Conservation (phyloP, 75 land plant species). For the Cryptomeria japonica region DNA sequence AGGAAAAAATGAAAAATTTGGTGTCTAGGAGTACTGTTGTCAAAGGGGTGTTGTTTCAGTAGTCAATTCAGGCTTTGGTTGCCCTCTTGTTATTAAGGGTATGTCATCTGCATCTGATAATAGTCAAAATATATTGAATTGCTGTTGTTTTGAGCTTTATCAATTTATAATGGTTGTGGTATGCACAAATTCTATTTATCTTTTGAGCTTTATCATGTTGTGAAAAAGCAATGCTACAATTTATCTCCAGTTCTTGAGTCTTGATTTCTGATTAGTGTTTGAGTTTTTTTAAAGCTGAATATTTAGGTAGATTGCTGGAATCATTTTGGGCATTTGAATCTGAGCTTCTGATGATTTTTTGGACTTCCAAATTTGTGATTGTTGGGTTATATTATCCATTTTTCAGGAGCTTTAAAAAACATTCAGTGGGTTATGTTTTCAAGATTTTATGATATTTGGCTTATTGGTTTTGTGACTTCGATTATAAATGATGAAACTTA, state of each 20-base stretch:
- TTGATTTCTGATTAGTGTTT: not conserved
- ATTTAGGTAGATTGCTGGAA: not conserved
- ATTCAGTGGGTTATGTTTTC: not conserved
- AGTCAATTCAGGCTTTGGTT: slow-evolving; percentile 66
- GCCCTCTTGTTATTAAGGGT: slow-evolving; percentile 62
- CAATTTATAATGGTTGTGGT: too few species aligned
- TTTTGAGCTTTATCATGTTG: too few species aligned
- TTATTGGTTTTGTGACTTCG: not conserved
- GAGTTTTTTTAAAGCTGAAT: not conserved
- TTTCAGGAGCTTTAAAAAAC: not conserved
- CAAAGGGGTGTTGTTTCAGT: slow-evolving; percentile 74
- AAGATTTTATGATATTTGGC: not conserved
- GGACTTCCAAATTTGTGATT: not conserved
- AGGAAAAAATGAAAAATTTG: slow-evolving; percentile 66
- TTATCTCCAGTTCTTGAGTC: not conserved
- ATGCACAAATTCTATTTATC: too few species aligned
- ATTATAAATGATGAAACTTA: too few species aligned
- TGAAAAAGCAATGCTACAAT: not conserved
- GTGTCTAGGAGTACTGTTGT: slow-evolving; percentile 53
- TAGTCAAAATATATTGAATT: too few species aligned
- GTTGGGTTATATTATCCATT: not conserved
- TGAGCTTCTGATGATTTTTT: not conserved
- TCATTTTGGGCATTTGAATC: not conserved
- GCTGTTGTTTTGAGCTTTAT: too few species aligned
- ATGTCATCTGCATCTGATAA: not conserved